Evolutionary conservation across 2,329 filamentous ascomycete species (phyloP).

Genomic region (Ophiocordyceps robertsii): DNA sequence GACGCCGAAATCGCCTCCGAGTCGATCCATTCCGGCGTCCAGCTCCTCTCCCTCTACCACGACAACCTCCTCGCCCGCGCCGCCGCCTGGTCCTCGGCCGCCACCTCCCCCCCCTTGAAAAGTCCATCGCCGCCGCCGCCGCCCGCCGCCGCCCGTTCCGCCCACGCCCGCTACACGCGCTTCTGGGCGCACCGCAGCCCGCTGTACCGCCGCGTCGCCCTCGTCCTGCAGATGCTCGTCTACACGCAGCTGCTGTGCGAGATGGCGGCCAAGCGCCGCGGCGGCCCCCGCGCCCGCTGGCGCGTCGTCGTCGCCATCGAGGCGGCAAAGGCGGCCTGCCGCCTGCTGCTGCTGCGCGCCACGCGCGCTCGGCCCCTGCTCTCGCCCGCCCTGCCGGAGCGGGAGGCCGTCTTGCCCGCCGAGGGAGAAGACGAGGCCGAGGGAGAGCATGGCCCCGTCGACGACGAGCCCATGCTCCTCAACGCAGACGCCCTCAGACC

Average conservation of each 20-base stretch:
- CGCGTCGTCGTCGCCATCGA: constrained; percentile 77
- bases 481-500: constrained; percentile 7
- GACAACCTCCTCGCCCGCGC: constrained; percentile 65
- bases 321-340: constrained; percentile 71
- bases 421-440: constrained; percentile 28
- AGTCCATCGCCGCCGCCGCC: constrained; percentile 40
- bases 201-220: constrained; percentile 69
- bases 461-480: constrained; percentile 13
- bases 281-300: constrained; percentile 71
- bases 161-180: constrained; percentile 52
- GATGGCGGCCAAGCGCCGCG: constrained; percentile 82
- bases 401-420: constrained; percentile 54
- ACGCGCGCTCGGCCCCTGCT: constrained; percentile 75
- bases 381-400: constrained; percentile 71
- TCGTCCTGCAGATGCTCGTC: constrained; percentile 76
- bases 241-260: constrained; percentile 96
- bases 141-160: constrained; percentile 38
- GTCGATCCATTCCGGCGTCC: constrained; percentile 76
- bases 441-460: constrained; percentile 27
- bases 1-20: constrained; percentile 94
- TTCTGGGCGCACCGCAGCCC: constrained; percentile 51
- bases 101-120: constrained; percentile 82
- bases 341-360: constrained; percentile 65
- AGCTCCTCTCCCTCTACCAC: constrained; percentile 86
- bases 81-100: constrained; percentile 68